A percentile compares a stretch with the other conserved stretches of the same genome.
Conservation (phyloP, 2,329 filamentous ascomycete species). For the Simplicillium aogashimaense region DNA sequence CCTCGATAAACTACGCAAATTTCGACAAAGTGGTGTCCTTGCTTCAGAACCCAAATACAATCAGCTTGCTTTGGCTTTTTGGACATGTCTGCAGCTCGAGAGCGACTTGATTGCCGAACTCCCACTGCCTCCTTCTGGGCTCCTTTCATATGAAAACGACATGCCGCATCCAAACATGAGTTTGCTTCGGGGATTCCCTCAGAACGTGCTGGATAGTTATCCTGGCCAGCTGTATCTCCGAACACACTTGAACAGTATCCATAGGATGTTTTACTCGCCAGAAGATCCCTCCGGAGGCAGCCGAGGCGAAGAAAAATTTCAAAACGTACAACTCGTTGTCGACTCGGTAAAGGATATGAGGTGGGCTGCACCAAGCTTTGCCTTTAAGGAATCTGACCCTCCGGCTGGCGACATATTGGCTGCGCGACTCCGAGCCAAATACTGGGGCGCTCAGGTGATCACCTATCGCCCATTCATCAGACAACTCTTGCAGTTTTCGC, state of each 20-base stretch:
- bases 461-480: constrained; percentile 70
- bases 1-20: constrained; percentile 34
- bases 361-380: constrained; percentile 39
- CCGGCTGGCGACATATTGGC: constrained; percentile 69
- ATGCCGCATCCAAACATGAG: constrained; percentile 57
- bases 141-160: constrained; percentile 50
- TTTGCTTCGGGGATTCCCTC: constrained; percentile 30
- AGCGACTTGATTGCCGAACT: constrained; percentile 61
- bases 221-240: constrained; percentile 53
- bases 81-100: constrained; percentile 89
- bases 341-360: constrained; percentile 29
- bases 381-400: constrained; percentile 56
- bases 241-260: constrained; percentile 55
- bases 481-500: constrained; percentile 41
- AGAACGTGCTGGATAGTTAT: constrained; percentile 48
- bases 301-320: constrained; percentile 25
- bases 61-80: constrained; percentile 67
- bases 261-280: constrained; percentile 44
- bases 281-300: constrained; percentile 21
- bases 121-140: constrained; percentile 48
- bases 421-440: constrained; percentile 83
- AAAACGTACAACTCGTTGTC: constrained; percentile 35
- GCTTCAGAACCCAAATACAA: constrained; percentile 41
- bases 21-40: constrained; percentile 25
- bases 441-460: constrained; percentile 86